A percentile compares a stretch with the other conserved stretches of the same genome.
Evolutionary conservation across 75 land plant genomes (phyloP).

Genomic region (Pinus albicaulis): DNA sequence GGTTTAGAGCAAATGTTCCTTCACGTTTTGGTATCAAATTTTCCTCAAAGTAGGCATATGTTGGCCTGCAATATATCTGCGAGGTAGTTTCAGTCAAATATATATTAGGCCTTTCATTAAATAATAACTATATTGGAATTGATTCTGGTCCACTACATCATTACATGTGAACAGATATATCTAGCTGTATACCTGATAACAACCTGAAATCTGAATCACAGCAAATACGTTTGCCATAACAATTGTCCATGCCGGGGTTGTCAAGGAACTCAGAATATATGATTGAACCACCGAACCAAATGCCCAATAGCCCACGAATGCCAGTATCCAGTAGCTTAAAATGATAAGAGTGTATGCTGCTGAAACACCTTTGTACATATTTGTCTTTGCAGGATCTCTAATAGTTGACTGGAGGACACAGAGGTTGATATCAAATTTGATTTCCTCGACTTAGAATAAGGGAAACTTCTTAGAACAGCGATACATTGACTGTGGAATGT

Average conservation of each 20-base stretch:
- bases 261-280: constrained; percentile 47
- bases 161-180: no score
- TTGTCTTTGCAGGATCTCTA: constrained; percentile 45
- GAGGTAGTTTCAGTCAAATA: neutral
- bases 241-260: constrained; percentile 48
- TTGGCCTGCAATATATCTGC: constrained; percentile 71
- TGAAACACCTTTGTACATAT: constrained; percentile 64
- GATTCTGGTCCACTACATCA: neutral
- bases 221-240: constrained; percentile 61
- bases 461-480: neutral
- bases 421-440: neutral
- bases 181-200: constrained; percentile 46
- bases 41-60: constrained; percentile 47
- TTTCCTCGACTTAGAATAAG: neutral
- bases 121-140: neutral
- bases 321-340: constrained; percentile 51
- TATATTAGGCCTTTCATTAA: neutral
- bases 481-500: neutral
- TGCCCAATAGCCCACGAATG: constrained; percentile 60
- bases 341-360: constrained; percentile 47
- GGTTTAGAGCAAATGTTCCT: neutral
- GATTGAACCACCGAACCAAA: constrained; percentile 52
- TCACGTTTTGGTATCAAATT: constrained; percentile 12
- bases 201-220: constrained; percentile 59
- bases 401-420: constrained; percentile 38